Base-by-base conservation (phyloP, 306 rosid species). In the Rubus parviflorus region DNA sequence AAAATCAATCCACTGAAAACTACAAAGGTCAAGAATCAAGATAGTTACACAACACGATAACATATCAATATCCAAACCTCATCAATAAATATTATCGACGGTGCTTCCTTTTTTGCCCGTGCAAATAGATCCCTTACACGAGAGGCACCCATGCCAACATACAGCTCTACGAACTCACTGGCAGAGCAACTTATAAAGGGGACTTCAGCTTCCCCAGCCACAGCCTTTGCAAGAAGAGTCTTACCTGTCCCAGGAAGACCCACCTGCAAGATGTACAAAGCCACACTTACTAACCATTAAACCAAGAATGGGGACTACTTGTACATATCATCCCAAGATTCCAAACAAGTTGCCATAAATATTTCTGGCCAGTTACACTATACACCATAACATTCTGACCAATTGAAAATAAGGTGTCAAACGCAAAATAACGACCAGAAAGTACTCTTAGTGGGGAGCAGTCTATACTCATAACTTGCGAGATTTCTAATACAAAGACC, bases 231-330 rank as follows among this genome's bases (percentile, higher is more conserved):
- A 48, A 95, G 93, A 85, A 95, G 97, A 74, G 99, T 95, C 91
- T 95, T 95, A 56, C 99, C 99, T 72, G 99, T 95, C 85, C 99
- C 99, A 75, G 99, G 99, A 84, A 92, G 99, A 88, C 99, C 99
- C 78, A 95, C 98, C 97, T 94, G 87, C 75, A 91, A 81, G 77
- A 86, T 79, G 65, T 77, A 85, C 70, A 76, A 73, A 70, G 48
- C 20, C 69, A 80, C 46, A 78, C 43, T 81, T 43, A 76, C 81
- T 16, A 57, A 64, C 15, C 74, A 19, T 76, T 79, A 68, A 58
- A 78, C 46, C 68, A 68, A 72, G 7, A 49, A 68, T 11, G 40
- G 1, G 13, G 43, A 38, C 56, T 15, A 51, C 46, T 49, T 78
- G 46, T 65, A 79, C 67, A 81, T 37, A 52, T 41, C 61, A 48